phyloP scores from a whole-genome alignment of 371 early-diverging fungal species.

The Lichtheimia ramosa region DNA sequence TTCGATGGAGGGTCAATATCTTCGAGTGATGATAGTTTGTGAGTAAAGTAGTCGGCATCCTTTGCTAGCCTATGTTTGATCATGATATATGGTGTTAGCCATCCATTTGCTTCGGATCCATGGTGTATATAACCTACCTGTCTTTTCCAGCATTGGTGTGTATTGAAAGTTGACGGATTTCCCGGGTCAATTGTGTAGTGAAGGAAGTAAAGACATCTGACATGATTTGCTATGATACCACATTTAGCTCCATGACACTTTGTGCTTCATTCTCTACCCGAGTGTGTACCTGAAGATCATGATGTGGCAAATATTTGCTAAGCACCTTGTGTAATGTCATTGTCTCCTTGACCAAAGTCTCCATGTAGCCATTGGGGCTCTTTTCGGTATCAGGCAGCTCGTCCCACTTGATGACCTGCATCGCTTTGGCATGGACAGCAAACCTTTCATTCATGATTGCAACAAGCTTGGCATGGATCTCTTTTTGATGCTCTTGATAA shows the following conservation, averaged over 20 bases:
- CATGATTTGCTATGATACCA: slow-evolving; percentile 55
- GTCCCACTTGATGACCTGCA: slow-evolving; percentile 77
- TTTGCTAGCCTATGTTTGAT: slow-evolving; percentile 57
- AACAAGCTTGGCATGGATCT: slow-evolving; percentile 85
- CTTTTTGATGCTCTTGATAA: slow-evolving; percentile 83
- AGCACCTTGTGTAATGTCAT: slow-evolving; percentile 88
- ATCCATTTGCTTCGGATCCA: not conserved
- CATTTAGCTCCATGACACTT: not conserved
- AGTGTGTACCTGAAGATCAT: slow-evolving; percentile 63
- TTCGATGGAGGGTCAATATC: slow-evolving; percentile 72
- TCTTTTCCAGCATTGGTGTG: slow-evolving; percentile 76
- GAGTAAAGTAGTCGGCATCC: slow-evolving; percentile 73
- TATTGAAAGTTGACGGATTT: slow-evolving; percentile 64
- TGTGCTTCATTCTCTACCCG: not conserved
- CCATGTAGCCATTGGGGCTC: slow-evolving; percentile 68
- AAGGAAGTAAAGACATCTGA: slow-evolving; percentile 76
- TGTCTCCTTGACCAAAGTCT: slow-evolving; percentile 86
- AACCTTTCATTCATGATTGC: slow-evolving; percentile 92
- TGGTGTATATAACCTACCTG: slow-evolving; percentile 36
- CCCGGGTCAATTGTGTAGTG: slow-evolving; percentile 71
- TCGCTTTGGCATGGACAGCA: slow-evolving; percentile 66
- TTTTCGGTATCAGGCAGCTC: slow-evolving; percentile 49
- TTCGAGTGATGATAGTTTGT: slow-evolving; percentile 66
- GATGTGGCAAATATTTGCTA: slow-evolving; percentile 71
- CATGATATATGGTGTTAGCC: not conserved